Conservation (phyloP, 1,139 yeast genomes). For the Eremothecium coryli region DNA sequence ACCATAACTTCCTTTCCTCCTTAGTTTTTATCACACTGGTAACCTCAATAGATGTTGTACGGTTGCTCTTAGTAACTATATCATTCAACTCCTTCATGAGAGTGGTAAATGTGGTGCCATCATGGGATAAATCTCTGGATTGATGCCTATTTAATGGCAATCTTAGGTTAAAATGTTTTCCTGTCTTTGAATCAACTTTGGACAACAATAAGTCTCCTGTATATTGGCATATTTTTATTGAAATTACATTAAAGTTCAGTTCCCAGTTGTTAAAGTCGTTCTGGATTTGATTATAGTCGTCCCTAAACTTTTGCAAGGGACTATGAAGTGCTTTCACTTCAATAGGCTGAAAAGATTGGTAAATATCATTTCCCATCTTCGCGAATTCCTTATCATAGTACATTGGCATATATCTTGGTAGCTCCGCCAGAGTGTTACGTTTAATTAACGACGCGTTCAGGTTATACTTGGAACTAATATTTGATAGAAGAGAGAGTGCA, state of each 20-base stretch:
- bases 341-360: constrained; percentile 10
- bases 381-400: constrained; percentile 19
- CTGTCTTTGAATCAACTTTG: constrained; percentile 31
- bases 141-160: constrained; percentile 51
- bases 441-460: constrained; percentile 7
- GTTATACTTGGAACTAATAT: constrained; percentile 9
- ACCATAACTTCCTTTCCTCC: constrained; percentile 66
- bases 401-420: constrained; percentile 19
- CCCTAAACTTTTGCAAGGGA: constrained; percentile 4
- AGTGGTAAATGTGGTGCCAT: constrained; percentile 38
- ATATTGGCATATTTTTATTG: constrained; percentile 52
- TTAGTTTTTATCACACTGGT: constrained; percentile 41
- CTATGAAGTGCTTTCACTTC: constrained; percentile 12
- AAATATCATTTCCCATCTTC: constrained; percentile 15
- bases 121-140: constrained; percentile 39
- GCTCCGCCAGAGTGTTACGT: constrained; percentile 16
- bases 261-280: constrained; percentile 6
- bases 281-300: constrained; percentile 11
- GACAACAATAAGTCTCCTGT: constrained; percentile 52
- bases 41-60: constrained; percentile 45
- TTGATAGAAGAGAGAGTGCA: constrained; percentile 17
- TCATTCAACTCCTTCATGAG: constrained; percentile 39
- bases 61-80: constrained; percentile 53
- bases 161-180: constrained; percentile 42
- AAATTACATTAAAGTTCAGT: constrained; percentile 45